phyloP scores from a whole-genome alignment of 1,139 yeast genomes.

The Taphrina communis region DNA sequence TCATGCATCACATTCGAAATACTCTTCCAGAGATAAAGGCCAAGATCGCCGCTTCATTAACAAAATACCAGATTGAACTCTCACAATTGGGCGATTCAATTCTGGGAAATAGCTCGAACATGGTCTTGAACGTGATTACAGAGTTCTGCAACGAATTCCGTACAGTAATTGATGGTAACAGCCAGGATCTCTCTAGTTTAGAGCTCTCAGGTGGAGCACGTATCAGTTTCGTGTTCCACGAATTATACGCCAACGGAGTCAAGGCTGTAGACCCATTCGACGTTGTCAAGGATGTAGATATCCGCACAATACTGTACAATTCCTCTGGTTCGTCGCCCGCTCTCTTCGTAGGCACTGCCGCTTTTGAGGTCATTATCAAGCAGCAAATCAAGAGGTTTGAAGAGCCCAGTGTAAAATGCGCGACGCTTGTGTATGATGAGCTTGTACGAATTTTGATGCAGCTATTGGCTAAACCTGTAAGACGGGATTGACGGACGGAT shows the following conservation, averaged over 20 bases:
- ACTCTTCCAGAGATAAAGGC: conserved; percentile 94
- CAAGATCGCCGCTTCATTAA: conserved; percentile 85
- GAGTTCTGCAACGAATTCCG: conserved; percentile 90
- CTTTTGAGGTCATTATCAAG: conserved; percentile 93
- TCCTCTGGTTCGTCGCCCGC: conserved; percentile 98
- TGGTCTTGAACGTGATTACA: conserved; percentile 88
- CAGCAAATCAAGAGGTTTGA: conserved; percentile 95
- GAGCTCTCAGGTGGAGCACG: conserved; percentile 98
- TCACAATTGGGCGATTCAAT: conserved; percentile 71
- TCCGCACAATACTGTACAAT: conserved; percentile 89
- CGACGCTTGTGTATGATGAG: conserved; percentile 89
- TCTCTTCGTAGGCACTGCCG: conserved; percentile 94
- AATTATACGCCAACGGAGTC: conserved; percentile 90
- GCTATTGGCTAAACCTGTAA: conserved; percentile 70
- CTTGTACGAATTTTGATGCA: conserved; percentile 87
- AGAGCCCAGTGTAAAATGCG: conserved; percentile 90
- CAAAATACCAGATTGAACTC: conserved; percentile 85
- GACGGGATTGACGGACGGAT: not conserved
- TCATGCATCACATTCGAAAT: conserved; percentile 89
- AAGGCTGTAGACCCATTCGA: conserved; percentile 95
- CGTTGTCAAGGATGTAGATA: conserved; percentile 94
- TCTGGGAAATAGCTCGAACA: conserved; percentile 87
- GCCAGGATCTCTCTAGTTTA: conserved; percentile 81
- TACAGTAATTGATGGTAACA: conserved; percentile 91
- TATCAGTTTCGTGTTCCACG: conserved; percentile 96